phyloP scores from a whole-genome alignment of 306 rosid genomes.

The Purshia tridentata region DNA sequence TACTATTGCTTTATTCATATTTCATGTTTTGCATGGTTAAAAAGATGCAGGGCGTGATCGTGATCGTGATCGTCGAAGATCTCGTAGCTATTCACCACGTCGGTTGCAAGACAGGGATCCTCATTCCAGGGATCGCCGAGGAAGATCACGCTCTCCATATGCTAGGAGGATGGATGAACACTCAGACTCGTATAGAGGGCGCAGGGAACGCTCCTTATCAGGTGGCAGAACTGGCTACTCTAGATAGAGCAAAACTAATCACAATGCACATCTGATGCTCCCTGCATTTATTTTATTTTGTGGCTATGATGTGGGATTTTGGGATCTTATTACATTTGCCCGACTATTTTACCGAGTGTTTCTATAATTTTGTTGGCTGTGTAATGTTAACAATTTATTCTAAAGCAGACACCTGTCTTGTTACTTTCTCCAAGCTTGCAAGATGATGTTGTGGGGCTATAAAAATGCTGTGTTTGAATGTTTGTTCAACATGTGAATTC shows the following conservation, averaged over 20 bases:
- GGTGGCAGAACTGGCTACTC: conserved; percentile 19
- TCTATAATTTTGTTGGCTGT: conserved; percentile 2
- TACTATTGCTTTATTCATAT: not conserved
- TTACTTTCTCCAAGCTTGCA: not conserved
- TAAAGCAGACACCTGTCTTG: not conserved
- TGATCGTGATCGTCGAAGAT: conserved; percentile 21
- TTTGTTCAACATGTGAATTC: no score
- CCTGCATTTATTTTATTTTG: not conserved
- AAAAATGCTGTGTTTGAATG: not conserved
- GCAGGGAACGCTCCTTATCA: conserved; percentile 28
- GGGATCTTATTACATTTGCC: not conserved
- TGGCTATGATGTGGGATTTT: not conserved
- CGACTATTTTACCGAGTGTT: not conserved
- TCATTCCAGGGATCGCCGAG: conserved; percentile 36
- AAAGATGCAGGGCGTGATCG: conserved; percentile 38
- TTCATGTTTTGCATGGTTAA: not conserved
- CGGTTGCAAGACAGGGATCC: conserved; percentile 37
- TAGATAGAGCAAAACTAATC: conserved; percentile 3
- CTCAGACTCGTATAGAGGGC: conserved; percentile 31
- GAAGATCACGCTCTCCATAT: conserved; percentile 45
- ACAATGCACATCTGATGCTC: not conserved
- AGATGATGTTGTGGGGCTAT: not conserved
- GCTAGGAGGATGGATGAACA: conserved; percentile 31
- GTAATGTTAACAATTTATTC: not conserved
- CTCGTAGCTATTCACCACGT: conserved; percentile 43